Conservation (phyloP, 805 yeast species). For the Candida andamanensis region DNA sequence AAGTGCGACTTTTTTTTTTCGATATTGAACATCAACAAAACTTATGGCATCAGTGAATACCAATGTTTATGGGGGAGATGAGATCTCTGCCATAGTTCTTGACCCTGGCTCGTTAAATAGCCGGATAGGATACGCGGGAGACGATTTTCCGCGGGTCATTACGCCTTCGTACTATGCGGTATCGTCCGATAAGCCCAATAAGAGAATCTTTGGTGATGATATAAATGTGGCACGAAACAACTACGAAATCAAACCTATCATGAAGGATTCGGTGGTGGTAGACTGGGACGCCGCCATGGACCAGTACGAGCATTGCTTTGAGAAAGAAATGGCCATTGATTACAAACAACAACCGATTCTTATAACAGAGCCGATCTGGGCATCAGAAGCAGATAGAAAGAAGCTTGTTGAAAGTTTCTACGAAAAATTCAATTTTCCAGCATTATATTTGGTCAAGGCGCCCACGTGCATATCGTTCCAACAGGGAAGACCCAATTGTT, state of each 20-base stretch:
- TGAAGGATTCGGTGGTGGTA: constrained; percentile 54
- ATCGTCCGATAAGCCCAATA: constrained; percentile 10
- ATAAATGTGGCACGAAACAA: constrained; percentile 47
- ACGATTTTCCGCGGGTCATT: constrained; percentile 75
- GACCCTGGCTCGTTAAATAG: constrained; percentile 88
- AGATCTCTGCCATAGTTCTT: constrained; percentile 82
- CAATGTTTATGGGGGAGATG: constrained; percentile 52
- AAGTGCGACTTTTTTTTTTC: constrained; percentile 1
- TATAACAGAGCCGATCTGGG: constrained; percentile 87
- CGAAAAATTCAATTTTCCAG: constrained; percentile 70
- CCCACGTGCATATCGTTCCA: constrained; percentile 90
- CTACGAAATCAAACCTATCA: constrained; percentile 50
- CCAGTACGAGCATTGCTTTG: constrained; percentile 63
- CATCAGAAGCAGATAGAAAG: constrained; percentile 57
- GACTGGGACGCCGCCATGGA: constrained; percentile 87
- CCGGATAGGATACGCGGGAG: constrained; percentile 88
- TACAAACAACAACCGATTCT: constrained; percentile 68
- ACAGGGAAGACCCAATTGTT: constrained; percentile 80
- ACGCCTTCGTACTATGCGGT: constrained; percentile 60
- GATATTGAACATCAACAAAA: background rate
- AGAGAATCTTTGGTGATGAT: constrained; percentile 35
- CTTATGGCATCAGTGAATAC: constrained; percentile 1
- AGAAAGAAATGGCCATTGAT: constrained; percentile 45
- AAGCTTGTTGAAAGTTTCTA: constrained; percentile 67
- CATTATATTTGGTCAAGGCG: constrained; percentile 70